Evolutionary conservation across 345 rosid genomes (phyloP).

Genomic region (Aquilaria yunnanensis): DNA sequence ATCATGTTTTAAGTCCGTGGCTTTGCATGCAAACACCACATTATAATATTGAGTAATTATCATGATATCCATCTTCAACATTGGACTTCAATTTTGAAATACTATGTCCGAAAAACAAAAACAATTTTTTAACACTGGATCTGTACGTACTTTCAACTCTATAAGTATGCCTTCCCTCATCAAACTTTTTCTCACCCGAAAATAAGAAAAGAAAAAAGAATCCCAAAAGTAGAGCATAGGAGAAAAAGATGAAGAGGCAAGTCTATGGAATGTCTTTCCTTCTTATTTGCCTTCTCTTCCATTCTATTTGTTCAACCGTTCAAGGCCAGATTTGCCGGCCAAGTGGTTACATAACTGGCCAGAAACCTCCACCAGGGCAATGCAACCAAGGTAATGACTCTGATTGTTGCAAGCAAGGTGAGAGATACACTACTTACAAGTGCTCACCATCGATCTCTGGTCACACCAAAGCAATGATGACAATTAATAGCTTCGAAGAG

Average conservation of each 20-base stretch:
- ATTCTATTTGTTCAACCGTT: neutral
- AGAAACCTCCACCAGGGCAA: conserved; percentile 10
- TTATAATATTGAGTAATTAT: no score
- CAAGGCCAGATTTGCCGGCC: conserved; percentile 8
- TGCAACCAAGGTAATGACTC: conserved; percentile 7
- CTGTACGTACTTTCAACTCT: no score
- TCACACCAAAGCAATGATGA: no score
- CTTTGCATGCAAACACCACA: no score
- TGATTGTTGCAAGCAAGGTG: conserved; percentile 8
- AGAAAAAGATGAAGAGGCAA: conserved; percentile 1
- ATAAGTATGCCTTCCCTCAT: no score
- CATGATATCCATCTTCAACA: no score
- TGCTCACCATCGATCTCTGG: conserved; percentile 9
- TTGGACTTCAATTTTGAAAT: no score
- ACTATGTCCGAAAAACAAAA: no score
- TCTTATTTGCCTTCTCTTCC: neutral
- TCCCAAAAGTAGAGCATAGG: neutral
- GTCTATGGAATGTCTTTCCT: neutral
- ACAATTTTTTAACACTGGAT: no score
- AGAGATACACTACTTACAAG: conserved; percentile 3
- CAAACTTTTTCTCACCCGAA: no score
- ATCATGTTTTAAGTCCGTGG: no score
- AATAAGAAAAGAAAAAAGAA: neutral
- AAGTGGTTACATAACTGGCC: conserved; percentile 1
- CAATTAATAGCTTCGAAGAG: neutral